Base-by-base conservation (phyloP, 2,329 filamentous ascomycete species). In the Trichophyton schoenleinii region DNA sequence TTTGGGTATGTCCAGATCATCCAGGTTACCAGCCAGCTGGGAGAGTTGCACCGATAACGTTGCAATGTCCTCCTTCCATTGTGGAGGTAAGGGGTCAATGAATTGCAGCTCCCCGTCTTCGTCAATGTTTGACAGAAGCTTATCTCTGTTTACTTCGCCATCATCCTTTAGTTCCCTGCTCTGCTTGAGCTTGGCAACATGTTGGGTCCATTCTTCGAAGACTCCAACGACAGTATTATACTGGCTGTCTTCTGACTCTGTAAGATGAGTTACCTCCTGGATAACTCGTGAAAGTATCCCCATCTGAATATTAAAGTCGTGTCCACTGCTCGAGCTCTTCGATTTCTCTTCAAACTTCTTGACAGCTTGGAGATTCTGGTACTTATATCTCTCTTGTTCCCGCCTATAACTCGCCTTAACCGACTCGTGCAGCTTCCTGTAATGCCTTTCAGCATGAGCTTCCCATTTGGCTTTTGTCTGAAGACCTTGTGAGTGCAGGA, bases 161-260 rank as follows among this genome's bases (percentile, higher is more conserved):
- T 62, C 60, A 44, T 57, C 41, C 25, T 36, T n/a, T 28, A 57
- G 38, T 15, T 57, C 34, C 8, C 20, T 5, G 9, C 15, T 34
- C n/a, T 66, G 68, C 25, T 60, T 53, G 25, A 67, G 64, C 8
- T 22, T 61, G 18, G 69, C 66, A 13, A 68, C 70, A 28, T 66
- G 66, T 4, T 68, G 59, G 34, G 74, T 68, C 74, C 74, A 77
- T 34, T 67, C 60, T 59, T 75, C 73, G 63, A 76, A 76, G 4
- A 63, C 63, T 22, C 65, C 61, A 3, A 75, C 64, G 18, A 65
- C 67, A 42, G 63, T 57, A 18, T 66, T 67, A 65, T 75, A 75
- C 42, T 68, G 67, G 2, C 71, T 70, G 31, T 65, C 63, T 5
- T 61, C 52, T 3, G 63, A 63, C 15, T 68, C 66, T 1, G 66